Percentiles rank a stretch among this genome's conserved stretches.
Conservation (phyloP, 768 basidiomycete species). For the Albatrellus ellisii region DNA sequence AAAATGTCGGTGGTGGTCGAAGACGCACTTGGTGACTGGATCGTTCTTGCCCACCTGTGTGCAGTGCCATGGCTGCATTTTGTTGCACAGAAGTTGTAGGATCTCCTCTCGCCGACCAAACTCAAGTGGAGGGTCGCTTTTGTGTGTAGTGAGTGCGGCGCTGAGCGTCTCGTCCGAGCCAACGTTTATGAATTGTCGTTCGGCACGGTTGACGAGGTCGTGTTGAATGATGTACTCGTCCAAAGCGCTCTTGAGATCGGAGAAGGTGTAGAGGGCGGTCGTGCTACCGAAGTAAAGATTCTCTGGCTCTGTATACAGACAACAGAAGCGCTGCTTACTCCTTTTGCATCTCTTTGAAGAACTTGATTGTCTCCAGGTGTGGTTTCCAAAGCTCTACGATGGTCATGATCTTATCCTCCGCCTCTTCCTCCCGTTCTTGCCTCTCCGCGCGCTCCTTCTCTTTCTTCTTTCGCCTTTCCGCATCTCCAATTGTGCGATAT, state of each 20-base stretch:
- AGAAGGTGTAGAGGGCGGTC: constrained; percentile 36
- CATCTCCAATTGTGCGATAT: constrained; percentile 51
- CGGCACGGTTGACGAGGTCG: constrained; percentile 47
- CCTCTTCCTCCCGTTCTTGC: constrained; percentile 37
- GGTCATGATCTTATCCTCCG: constrained; percentile 31
- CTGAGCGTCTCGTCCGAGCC: constrained; percentile 27
- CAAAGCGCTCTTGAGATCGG: constrained; percentile 43
- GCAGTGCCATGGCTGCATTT: constrained; percentile 74
- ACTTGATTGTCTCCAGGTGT: constrained; percentile 33
- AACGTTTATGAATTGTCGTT: constrained; percentile 62
- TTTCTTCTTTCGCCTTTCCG: constrained; percentile 51
- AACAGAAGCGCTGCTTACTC: constrained; percentile 30
- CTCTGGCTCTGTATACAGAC: constrained; percentile 2
- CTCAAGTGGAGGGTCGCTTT: constrained; percentile 19
- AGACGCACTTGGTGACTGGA: constrained; percentile 41
- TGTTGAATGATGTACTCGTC: constrained; percentile 50
- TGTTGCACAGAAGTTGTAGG: constrained; percentile 34
- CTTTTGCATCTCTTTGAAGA: constrained; percentile 53
- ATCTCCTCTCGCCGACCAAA: constrained; percentile 61
- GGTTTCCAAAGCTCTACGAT: constrained; percentile 73
- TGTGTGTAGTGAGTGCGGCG: constrained; percentile 19
- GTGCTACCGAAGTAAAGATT: constrained; percentile 28
- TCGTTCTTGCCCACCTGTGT: constrained; percentile 42
- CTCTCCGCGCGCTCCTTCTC: constrained; percentile 40
- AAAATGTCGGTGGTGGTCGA: too few species aligned